These are phyloP conservation scores for Aspergillus affinis DNA, from an alignment of 495 filamentous ascomycete genomes.

Conservation along the genomic window DNA sequence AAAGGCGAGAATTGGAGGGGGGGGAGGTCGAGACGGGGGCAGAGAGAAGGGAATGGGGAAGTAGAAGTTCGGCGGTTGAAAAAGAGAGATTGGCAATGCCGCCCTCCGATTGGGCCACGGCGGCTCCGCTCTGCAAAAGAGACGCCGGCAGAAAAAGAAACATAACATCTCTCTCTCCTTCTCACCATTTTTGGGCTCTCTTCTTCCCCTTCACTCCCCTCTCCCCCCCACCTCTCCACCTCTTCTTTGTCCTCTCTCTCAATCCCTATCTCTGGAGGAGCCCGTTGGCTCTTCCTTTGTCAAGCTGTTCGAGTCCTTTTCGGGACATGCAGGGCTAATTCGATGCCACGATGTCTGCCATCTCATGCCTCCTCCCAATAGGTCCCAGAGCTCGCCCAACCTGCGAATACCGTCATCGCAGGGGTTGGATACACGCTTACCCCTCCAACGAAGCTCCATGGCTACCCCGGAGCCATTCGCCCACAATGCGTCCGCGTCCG, in stretches of 20 bases:
- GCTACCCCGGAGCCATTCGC: conserved; percentile 26
- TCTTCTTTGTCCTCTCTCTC: conserved; percentile 3
- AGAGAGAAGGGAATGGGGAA: neutral
- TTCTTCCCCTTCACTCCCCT: conserved; percentile 5
- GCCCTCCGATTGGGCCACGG: conserved; percentile 42
- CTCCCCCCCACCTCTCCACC: neutral
- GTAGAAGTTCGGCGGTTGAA: conserved; percentile 25
- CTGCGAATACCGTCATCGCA: conserved; percentile 49
- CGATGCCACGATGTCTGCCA: conserved; percentile 59
- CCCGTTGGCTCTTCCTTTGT: conserved; percentile 12
- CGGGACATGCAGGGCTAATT: conserved; percentile 42
- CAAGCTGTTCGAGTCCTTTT: conserved; percentile 23
- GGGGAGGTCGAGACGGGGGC: neutral
- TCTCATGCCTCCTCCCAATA: conserved; percentile 64
- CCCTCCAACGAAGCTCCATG: conserved; percentile 32
- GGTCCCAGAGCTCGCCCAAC: conserved; percentile 52
- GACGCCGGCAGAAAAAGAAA: conserved; percentile 12
- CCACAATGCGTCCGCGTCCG: conserved; percentile 31
- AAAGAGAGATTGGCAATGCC: conserved; percentile 40
- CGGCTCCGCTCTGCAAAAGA: conserved; percentile 41
- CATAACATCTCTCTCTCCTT: conserved; percentile 19
- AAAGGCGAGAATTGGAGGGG: neutral
- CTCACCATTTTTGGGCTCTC: conserved; percentile 13
- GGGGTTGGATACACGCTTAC: conserved; percentile 42
- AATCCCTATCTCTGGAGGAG: conserved; percentile 18